Evolutionary conservation across 2,329 filamentous ascomycete species (phyloP).

Genomic region (Ophiostoma sp.): DNA sequence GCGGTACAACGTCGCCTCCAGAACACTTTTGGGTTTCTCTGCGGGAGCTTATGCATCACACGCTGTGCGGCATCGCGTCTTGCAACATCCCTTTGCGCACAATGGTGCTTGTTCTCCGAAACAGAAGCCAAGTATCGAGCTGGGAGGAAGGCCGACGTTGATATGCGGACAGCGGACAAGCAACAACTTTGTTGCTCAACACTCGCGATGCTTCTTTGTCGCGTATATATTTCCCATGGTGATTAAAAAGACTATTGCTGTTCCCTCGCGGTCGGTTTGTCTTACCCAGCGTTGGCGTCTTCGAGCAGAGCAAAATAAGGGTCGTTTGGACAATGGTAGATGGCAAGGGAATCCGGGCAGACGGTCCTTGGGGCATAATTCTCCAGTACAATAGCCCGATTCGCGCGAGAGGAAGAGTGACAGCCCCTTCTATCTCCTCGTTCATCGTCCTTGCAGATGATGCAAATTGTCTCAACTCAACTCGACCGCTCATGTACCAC

Average conservation of each 20-base stretch:
- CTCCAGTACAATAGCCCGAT: neutral
- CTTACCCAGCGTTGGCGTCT: neutral
- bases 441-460: neutral
- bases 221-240: neutral
- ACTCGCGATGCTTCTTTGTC: neutral
- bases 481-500: neutral
- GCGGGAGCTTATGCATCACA: neutral
- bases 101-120: neutral
- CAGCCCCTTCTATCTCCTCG: neutral
- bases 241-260: neutral
- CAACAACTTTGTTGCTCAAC: neutral
- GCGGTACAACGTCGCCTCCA: neutral
- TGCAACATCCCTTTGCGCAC: constrained; percentile 8
- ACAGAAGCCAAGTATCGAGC: neutral
- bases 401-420: neutral
- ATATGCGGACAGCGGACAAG: no score
- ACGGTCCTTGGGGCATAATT: neutral
- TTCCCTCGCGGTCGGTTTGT: neutral
- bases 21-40: neutral
- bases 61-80: constrained; percentile 25
- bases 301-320: neutral
- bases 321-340: no score
- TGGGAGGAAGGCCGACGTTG: no score
- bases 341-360: neutral
- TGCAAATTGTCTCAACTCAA: neutral